Percentiles rank a stretch among this genome's conserved stretches.
These are phyloP conservation scores for Vitis hybrid DNA, from an alignment of 177 flowering plant species.

Conservation along the genomic window DNA sequence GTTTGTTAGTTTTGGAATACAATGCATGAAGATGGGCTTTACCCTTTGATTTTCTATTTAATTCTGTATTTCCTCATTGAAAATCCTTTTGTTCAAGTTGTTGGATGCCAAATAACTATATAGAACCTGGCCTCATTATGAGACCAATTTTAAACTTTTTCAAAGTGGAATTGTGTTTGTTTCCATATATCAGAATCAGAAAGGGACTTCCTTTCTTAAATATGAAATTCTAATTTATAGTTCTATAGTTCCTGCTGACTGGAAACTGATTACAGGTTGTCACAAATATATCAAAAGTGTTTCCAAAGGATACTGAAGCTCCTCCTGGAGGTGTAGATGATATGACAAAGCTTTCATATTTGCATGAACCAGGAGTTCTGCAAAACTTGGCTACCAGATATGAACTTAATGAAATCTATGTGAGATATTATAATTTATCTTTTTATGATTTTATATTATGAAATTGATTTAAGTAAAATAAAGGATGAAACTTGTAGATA, in stretches of 20 bases:
- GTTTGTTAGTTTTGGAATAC: too few relatives aligned
- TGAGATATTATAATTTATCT: constrained; percentile 10
- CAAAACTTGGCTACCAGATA: constrained; percentile 43
- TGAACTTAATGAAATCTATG: constrained; percentile 51
- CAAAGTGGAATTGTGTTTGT: too few relatives aligned
- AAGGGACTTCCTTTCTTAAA: too few relatives aligned
- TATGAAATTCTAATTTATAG: background rate
- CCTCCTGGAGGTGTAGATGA: constrained; percentile 54
- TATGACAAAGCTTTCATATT: constrained; percentile 52
- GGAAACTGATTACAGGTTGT: constrained; percentile 52
- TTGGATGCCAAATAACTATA: too few relatives aligned
- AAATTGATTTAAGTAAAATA: constrained; percentile 6
- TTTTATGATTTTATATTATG: background rate
- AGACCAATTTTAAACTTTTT: too few relatives aligned
- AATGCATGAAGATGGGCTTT: too few relatives aligned
- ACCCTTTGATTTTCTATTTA: too few relatives aligned
- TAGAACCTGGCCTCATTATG: too few relatives aligned
- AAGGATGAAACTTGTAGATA: background rate
- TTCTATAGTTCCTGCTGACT: background rate
- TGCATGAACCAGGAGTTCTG: constrained; percentile 55
- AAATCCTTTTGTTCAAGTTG: too few relatives aligned
- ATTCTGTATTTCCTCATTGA: too few relatives aligned
- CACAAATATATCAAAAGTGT: constrained; percentile 60
- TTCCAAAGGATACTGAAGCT: constrained; percentile 75
- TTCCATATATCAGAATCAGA: too few relatives aligned